Evolutionary conservation across 257 asterid genomes (phyloP), one percentile per base, ranked within the genome.

Genomic region (Paraleonurus japonicus): DNA sequence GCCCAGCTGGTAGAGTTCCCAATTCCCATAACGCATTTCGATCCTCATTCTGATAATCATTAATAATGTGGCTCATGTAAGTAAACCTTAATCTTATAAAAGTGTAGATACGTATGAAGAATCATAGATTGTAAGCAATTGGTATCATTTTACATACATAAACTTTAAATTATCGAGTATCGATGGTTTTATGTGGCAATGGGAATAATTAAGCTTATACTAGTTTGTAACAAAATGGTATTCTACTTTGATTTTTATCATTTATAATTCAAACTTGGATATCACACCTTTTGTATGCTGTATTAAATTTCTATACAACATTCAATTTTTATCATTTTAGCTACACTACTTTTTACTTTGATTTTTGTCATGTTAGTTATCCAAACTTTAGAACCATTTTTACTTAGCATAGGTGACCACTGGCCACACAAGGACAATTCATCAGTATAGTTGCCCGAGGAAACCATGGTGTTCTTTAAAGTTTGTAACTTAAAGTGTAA

Each of bases 1-100:
- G 85, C 72, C 97, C 97, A 61, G 94, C 90, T 2, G 97, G 99
- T 59, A 94, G 83, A 0, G 97, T 89, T 57, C 97, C 99, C 69
- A 82, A 70, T 76, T 85, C 84, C 99, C 99, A 94, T 32, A 91
- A 70, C 0, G 81, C 79, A 33, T n/a, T n/a, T n/a, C 88, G 95
- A 70, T 89, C 95, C 83, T 85, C 93, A 13, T 94, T 91, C 97
- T 94, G 90, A 65, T 45, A 70, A 62, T 65, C 58, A 69, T 3
- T 11, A 55, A 13, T 26, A 4, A 8, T 35, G 51, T 47, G 54
- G 22, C 22, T 16, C 9, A 10, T 66, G 32, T 39, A 45, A 68
- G 55, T 5, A 58, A 43, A 64, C 15, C 16, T 10, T 22, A 58
- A n/a, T 5, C 16, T 43, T 28, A 62, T 48, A 32, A 20, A 60